phyloP scores from a whole-genome alignment of 805 yeast genomes.

The Teunomyces lycoperdinae region DNA sequence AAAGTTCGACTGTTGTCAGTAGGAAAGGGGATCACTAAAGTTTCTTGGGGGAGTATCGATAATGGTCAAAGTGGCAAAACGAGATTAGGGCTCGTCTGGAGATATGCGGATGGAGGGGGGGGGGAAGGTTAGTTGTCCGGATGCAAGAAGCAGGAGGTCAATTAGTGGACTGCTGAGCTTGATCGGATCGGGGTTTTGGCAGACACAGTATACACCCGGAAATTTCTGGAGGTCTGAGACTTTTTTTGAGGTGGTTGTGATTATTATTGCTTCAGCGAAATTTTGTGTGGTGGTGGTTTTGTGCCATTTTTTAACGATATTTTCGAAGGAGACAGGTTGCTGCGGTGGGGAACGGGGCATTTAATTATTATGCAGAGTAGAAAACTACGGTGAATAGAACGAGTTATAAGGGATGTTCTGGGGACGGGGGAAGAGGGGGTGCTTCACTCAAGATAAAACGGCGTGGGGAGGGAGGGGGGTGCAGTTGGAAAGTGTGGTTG shows the following conservation, averaged over 20 bases:
- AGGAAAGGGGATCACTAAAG: no score
- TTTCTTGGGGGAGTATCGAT: neutral
- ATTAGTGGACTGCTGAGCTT: neutral
- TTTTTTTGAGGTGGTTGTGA: neutral
- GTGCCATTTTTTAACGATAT: neutral
- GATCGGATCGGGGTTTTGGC: neutral
- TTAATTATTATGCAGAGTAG: neutral
- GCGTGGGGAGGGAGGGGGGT: no score
- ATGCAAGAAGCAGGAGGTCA: neutral
- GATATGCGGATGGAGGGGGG: neutral
- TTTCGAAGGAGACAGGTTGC: constrained; percentile 1
- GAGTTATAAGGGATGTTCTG: no score
- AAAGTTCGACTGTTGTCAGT: neutral
- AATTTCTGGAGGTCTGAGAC: neutral
- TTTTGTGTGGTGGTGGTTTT: constrained; percentile 2
- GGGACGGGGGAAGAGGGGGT: no score
- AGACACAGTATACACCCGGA: neutral
- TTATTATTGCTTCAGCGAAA: constrained; percentile 2
- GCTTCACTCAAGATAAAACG: no score
- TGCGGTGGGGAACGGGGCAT: neutral
- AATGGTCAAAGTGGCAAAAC: neutral
- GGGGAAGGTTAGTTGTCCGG: neutral
- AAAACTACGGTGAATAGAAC: no score
- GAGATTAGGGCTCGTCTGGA: neutral
- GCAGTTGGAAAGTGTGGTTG: no score